These are phyloP conservation scores for Pseudopyricularia cyperi DNA, from an alignment of 2,329 filamentous ascomycete genomes.

Conservation along the genomic window DNA sequence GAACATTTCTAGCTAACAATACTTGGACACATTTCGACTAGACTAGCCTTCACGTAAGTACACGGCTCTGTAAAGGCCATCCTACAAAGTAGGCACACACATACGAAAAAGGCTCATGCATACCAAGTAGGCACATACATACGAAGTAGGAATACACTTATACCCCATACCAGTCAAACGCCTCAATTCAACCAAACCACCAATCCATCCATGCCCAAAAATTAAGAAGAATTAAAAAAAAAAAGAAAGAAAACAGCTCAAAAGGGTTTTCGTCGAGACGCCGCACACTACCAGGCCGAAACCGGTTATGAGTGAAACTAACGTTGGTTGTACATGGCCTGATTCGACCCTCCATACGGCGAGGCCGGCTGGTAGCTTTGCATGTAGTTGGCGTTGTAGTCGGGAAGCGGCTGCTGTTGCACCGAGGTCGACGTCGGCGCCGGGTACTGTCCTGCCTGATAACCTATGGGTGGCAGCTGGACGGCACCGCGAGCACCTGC, in stretches of 20 bases:
- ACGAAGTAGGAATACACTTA: too few species aligned
- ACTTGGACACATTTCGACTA: too few species aligned
- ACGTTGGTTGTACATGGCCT: slow-evolving; percentile 49
- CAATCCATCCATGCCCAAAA: too few species aligned
- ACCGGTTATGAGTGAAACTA: slow-evolving; percentile 14
- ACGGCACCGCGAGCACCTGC: slow-evolving; percentile 38
- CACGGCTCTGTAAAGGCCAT: too few species aligned
- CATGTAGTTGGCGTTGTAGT: slow-evolving; percentile 41
- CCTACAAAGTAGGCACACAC: too few species aligned
- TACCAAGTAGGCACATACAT: too few species aligned
- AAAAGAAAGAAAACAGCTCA: not conserved
- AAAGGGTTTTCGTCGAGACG: not conserved
- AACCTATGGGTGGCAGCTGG: slow-evolving; percentile 65
- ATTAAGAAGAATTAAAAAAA: not conserved
- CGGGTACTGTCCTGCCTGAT: slow-evolving; percentile 54
- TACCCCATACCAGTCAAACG: too few species aligned
- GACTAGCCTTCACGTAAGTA: too few species aligned
- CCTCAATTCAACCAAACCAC: too few species aligned
- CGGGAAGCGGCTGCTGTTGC: slow-evolving; percentile 34
- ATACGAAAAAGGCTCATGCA: too few species aligned
- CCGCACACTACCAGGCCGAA: not conserved
- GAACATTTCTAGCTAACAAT: too few species aligned
- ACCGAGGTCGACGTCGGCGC: slow-evolving; percentile 43
- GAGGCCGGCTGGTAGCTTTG: slow-evolving; percentile 48
- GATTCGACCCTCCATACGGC: slow-evolving; percentile 42